These are phyloP conservation scores for Paracoccidioides lutzii DNA, from an alignment of 2,329 filamentous ascomycete genomes.

Conservation along the genomic window DNA sequence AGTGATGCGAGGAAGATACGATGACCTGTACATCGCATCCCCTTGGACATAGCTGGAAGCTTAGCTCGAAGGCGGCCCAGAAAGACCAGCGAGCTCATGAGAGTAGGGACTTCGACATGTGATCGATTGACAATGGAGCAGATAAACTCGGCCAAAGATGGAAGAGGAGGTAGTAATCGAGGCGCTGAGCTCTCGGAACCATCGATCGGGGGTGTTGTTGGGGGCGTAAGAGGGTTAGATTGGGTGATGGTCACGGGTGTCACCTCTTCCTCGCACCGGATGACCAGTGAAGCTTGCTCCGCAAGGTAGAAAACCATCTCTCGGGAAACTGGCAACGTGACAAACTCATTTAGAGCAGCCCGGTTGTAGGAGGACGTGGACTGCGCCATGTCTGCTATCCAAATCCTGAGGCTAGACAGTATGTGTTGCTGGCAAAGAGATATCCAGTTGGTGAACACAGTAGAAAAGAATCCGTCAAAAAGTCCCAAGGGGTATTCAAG, in stretches of 20 bases:
- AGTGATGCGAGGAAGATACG: conserved; percentile 74
- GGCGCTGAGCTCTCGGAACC: conserved; percentile 17
- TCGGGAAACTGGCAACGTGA: conserved; percentile 34
- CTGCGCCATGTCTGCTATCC: conserved; percentile 5
- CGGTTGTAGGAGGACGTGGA: conserved; percentile 21
- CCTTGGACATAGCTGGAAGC: conserved; percentile 87
- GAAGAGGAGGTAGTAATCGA: conserved; percentile 42
- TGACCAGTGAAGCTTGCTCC: conserved; percentile 35
- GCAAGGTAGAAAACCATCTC: conserved; percentile 38
- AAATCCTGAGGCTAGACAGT: background rate
- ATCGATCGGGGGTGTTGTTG: conserved; percentile 44
- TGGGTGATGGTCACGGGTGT: conserved; percentile 25
- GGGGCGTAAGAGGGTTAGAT: conserved; percentile 46
- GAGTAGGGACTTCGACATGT: conserved; percentile 90
- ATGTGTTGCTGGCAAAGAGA: background rate
- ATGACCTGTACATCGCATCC: conserved; percentile 90
- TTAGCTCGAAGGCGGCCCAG: conserved; percentile 69
- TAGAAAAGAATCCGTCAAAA: background rate
- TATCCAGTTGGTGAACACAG: background rate
- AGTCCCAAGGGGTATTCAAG: background rate
- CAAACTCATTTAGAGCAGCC: conserved; percentile 36
- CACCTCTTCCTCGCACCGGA: conserved; percentile 41
- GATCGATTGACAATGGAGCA: conserved; percentile 78
- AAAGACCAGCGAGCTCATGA: conserved; percentile 96
- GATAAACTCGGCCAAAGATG: conserved; percentile 82